Evolutionary conservation across 202 grass and related monocot genomes (phyloP), one percentile per base, ranked within the genome.

Genomic region (Musa balbisiana): DNA sequence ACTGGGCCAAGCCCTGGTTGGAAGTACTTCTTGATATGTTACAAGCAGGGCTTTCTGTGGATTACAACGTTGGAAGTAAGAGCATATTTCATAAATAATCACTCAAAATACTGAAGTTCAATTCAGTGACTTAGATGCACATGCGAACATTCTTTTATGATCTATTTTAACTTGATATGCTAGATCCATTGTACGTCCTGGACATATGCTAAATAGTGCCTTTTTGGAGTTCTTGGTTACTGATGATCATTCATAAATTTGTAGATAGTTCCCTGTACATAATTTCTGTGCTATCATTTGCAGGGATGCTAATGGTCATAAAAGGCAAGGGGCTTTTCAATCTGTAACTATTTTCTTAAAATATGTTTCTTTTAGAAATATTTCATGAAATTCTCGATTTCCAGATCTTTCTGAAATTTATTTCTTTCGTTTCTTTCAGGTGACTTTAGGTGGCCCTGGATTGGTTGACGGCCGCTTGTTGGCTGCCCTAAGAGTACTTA

Each of bases 391-490:
- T 26, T 26, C 12, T 55, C 29, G 22, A 8, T 52, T 72, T 19
- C 20, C 49, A 26, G 17, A 21, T 12, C 8, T 22, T 55, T 49
- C 23, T 49, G 9, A 72, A 19, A 49, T 2, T 71, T 53, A 71
- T 19, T 73, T 59, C 24, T 73, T 71, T 24, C 51, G 43, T 53
- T 69, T 17, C 0, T 72, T 84, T 84, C 82, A 95, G 91, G 85
- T 99, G 67, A 87, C 77, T 79, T 66, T 92, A 75, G 95, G 91
- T n/a, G 89, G 91, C 33, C 79, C 82, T 0, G 87, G 84, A 23
- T 73, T 90, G 51, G 82, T 98, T 51, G 89, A 98, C 70, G 91
- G 89, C 24, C 91, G 89, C 21, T 83, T 98, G 49, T 85, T 98
- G 85, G 95, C 85, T 80, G 95, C 95, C 74, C 60, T 98, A 68